Evolutionary conservation across 768 basidiomycete genomes (phyloP).

Genomic region (Naganishia antarctica): DNA sequence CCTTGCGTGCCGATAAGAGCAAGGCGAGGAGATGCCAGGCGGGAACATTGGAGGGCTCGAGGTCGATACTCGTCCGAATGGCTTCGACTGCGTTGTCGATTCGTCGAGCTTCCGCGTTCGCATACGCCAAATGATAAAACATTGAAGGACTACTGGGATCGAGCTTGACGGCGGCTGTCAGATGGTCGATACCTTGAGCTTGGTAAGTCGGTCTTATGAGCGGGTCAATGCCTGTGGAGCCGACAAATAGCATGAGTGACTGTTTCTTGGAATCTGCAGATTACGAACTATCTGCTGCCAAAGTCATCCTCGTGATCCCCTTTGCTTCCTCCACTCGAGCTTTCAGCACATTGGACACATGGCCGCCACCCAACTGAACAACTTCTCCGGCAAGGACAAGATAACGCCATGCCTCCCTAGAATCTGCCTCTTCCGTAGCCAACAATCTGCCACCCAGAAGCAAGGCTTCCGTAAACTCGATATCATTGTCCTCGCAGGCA

Average conservation of each 20-base stretch:
- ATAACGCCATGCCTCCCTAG: conserved; percentile 54
- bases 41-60: conserved; percentile 58
- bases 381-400: conserved; percentile 48
- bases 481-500: conserved; percentile 60
- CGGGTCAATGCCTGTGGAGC: not conserved
- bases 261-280: too few species aligned
- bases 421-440: conserved; percentile 57
- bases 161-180: conserved; percentile 44
- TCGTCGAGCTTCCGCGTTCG: conserved; percentile 64
- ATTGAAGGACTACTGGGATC: conserved; percentile 48
- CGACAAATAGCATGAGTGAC: not conserved
- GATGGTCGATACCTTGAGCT: conserved; percentile 56
- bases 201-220: conserved; percentile 58
- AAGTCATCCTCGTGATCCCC: conserved; percentile 67
- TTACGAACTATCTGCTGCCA: conserved; percentile 63
- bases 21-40: conserved; percentile 90
- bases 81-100: conserved; percentile 63
- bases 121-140: conserved; percentile 76
- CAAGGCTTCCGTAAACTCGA: conserved; percentile 69
- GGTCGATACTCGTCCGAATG: conserved; percentile 69
- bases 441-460: conserved; percentile 74
- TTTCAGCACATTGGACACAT: conserved; percentile 6
- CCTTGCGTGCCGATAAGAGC: conserved; percentile 68
- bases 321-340: conserved; percentile 46
- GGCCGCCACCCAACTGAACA: conserved; percentile 55